Evolutionary conservation across 768 basidiomycete species (phyloP), one percentile per base, ranked within the genome.

Genomic region (Tubosaeta sp.): DNA sequence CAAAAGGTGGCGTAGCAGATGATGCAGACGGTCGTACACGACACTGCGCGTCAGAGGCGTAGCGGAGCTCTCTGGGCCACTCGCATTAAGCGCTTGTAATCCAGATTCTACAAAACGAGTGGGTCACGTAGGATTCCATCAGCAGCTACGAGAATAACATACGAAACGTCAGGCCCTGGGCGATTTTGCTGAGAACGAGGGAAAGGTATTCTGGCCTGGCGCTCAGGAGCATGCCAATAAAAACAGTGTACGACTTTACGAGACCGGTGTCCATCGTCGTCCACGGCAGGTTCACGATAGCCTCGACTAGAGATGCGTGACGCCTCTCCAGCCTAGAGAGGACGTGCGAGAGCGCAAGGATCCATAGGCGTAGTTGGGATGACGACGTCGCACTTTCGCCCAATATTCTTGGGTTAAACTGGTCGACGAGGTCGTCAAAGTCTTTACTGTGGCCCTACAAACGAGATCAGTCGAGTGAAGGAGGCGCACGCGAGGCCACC

Each of bases 131-230:
- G 22, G 43, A 14, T 21, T 39, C 29, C 24, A 43, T 18, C 11
- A 10, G 35, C 35, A 41, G 52, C 22, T 14, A 49, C 18, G 30
- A 53, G 44, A 49, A 48, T 9, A 29, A 80, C 90, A 59, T 66
- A 96, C 94, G 91, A 74, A 88, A 84, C 7, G 92, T 92, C 56
- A 98, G 84, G 11, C 92, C 91, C 49, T 84, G 83, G 12, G 92
- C 82, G 35, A 90, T 84, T 71, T 82, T 93, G 51, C 78, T 77
- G 6, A 97, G 81, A 6, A 97, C 84, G 46, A 88, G 76, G 21
- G 86, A 86, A 29, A 95, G 77, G 69, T 95, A 97, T 71, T 96
- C 92, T 53, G 94, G 90, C 54, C 87, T 75, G 21, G 95, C 91
- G 54, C 89, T 92, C 58, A 95, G 80, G 35, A 99, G 81, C 75